phyloP scores from a whole-genome alignment of 306 rosid genomes.

The Benincasa hispida region DNA sequence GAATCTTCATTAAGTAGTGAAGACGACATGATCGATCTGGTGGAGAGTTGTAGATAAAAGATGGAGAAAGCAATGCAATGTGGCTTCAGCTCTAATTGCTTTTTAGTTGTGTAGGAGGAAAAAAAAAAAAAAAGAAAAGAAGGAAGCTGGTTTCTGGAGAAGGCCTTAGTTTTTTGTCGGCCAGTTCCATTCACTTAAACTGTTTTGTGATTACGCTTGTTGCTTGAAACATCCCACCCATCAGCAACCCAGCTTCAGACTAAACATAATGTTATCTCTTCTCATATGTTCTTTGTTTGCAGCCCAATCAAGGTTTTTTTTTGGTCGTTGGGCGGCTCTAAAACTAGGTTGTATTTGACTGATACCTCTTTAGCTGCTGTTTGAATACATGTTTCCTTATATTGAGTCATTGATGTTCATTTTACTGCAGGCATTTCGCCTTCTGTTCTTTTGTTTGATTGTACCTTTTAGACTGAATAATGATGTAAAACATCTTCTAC shows the following conservation, averaged over 20 bases:
- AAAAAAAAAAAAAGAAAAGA: background rate
- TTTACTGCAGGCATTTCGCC: background rate
- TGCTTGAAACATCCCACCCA: background rate
- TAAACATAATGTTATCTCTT: slow-evolving; percentile 7
- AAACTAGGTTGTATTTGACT: background rate
- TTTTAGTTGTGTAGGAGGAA: background rate
- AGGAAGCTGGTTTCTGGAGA: slow-evolving; percentile 2
- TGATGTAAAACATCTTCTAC: background rate
- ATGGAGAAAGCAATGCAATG: background rate
- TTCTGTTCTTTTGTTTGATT: background rate
- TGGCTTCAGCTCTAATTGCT: slow-evolving; percentile 8
- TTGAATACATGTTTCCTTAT: background rate
- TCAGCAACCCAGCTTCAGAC: slow-evolving; percentile 8
- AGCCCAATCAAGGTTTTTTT: slow-evolving; percentile 27
- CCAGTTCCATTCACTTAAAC: background rate
- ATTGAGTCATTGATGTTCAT: background rate
- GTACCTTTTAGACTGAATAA: background rate
- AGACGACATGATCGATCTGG: background rate
- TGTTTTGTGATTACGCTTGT: background rate
- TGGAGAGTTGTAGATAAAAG: slow-evolving; percentile 1
- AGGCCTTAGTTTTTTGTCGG: slow-evolving; percentile 6
- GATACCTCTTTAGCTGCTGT: background rate
- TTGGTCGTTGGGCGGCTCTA: slow-evolving; percentile 35
- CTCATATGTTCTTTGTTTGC: slow-evolving; percentile 7
- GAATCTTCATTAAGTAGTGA: background rate